Base-by-base conservation (phyloP, 2,329 filamentous ascomycete genomes). In the Phaeosphaeria sp. region DNA sequence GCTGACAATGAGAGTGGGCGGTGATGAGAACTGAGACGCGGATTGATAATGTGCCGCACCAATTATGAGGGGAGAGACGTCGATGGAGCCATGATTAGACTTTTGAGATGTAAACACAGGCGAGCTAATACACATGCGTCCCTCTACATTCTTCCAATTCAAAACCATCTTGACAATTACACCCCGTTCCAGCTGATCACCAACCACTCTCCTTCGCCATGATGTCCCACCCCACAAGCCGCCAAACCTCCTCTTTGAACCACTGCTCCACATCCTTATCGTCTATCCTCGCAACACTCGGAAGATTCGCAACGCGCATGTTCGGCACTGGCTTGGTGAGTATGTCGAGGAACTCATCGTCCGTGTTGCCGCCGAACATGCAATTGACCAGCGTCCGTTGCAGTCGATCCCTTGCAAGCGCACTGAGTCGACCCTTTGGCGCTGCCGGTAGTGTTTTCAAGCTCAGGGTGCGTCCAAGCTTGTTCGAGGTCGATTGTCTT, bases 181-280 rank as follows among this genome's bases (percentile, higher is more conserved):
- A 36, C 7, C 15, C 15, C 30, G 15, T 36, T 36, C 15, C 30
- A 15, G 7, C 30, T 7, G 24, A 2, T 62, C 48, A 63, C 67
- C 61, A 68, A 13, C 56, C 64, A 22, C 54, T 45, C 13, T 71
- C 66, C 13, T 55, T 62, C 2, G 66, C 64, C 18, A 84, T 67
- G 6, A 84, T 74, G 49, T 87, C 84, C 85, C 86, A 88, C 0
- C 86, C 86, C 6, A 88, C 65, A 52, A 87, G 66, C 51, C 78
- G 73, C 86, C 86, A 88, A 2, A 87, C 71, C 61, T 87, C 82
- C 54, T 79, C 78, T 52, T 80, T 79, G 63, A 86, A 87, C 83
- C 84, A 86, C 17, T 84, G 80, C 2, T 78, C 65, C 4, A 81
- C 76, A 8, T 81, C 71, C 17, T 74, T 66, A 25, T 81, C 74